Evolutionary conservation across 1,284 basidiomycete genomes (phyloP), one percentile per base, ranked within the genome.

Genomic region (Schizophyllum amplum): DNA sequence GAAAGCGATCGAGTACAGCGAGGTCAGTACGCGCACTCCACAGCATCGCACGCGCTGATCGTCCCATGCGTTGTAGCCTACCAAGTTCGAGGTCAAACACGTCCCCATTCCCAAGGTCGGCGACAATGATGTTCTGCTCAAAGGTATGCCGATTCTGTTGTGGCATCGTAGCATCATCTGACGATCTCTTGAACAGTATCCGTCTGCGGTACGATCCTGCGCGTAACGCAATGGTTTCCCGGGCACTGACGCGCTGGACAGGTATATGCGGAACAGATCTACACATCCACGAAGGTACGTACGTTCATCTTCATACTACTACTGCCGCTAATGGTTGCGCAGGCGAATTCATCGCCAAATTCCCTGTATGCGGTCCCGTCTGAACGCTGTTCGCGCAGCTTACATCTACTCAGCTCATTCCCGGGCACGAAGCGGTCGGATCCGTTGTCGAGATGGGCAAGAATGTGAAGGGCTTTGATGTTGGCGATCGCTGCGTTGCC

Each of bases 391-490:
- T 57, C 55, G 55, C 59, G 48, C 57, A 61, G 59, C 61, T 65
- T 55, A 59, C 47, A 46, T 53, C 46, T 25, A n/a, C 47, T 52
- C 52, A 86, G 80, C 75, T 90, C 48, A 87, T 90, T 58, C 85
- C 87, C 6, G 88, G 88, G 2, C 88, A 90, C 64, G 88, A 90
- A 71, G 82, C 82, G 53, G 82, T 90, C 50, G 87, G 89, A 17
- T 72, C 72, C 15, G 73, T 90, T 53, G 81, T 82, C 25, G 76
- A 80, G 58, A 71, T 85, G 61, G 89, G 89, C 21, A 82, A 83
- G 71, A 78, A 87, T 58, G 88, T 90, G 55, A 77, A 74, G 51
- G 82, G 78, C 17, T 87, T 92, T 62, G 67, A 73, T 4, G 68
- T 81, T 21, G 89, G 88, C 26, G 88, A 92, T 65, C 80, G 87